These are phyloP conservation scores for Paecilomyces niveus DNA, from an alignment of 2,329 filamentous ascomycete species.

Conservation along the genomic window DNA sequence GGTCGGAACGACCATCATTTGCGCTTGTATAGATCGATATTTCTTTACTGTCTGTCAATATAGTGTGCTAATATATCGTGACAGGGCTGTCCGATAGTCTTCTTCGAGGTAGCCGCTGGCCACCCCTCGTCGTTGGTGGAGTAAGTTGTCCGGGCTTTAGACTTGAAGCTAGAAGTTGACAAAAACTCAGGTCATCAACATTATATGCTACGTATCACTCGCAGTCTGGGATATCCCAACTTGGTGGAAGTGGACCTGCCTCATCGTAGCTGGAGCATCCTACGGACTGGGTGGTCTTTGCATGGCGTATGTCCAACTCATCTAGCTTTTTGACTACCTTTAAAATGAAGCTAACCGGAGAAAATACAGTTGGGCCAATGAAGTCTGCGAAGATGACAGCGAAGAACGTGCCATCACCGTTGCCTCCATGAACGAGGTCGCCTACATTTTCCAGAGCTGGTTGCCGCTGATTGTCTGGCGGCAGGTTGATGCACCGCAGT, in stretches of 20 bases:
- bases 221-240: constrained; percentile 45
- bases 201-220: constrained; percentile 39
- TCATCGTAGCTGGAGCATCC: constrained; percentile 45
- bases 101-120: constrained; percentile 56
- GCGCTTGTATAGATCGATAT: constrained; percentile 41
- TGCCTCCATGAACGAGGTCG: constrained; percentile 63
- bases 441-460: constrained; percentile 64
- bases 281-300: constrained; percentile 43
- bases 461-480: constrained; percentile 61
- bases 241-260: constrained; percentile 59
- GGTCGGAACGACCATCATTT: constrained; percentile 53
- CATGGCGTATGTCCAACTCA: constrained; percentile 38
- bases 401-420: constrained; percentile 62
- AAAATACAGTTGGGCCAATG: constrained; percentile 42
- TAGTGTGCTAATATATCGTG: not conserved
- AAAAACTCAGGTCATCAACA: constrained; percentile 25
- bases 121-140: constrained; percentile 54
- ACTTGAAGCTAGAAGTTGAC: not conserved
- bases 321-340: not conserved
- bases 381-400: constrained; percentile 50
- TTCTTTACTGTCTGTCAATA: not conserved
- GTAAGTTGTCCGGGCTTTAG: constrained; percentile 39
- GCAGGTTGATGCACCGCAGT: constrained; percentile 55
- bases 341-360: not conserved
- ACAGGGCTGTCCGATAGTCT: constrained; percentile 54